phyloP scores from a whole-genome alignment of 169 alveolate species.

The Cryptosporidium parvum region DNA sequence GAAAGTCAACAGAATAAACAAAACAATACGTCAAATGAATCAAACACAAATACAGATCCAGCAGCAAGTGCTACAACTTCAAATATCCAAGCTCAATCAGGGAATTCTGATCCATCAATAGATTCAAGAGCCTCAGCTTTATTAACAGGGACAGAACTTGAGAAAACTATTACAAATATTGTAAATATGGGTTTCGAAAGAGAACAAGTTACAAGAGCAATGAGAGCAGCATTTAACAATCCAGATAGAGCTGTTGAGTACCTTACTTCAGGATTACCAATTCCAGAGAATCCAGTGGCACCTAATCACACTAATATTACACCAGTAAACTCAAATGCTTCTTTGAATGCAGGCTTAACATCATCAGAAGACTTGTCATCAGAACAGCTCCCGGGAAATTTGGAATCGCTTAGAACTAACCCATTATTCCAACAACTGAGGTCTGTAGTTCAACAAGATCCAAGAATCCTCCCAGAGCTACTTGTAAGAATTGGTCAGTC shows the following conservation, averaged over 20 bases:
- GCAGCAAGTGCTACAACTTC: conserved; percentile 22
- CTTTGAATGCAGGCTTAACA: conserved; percentile 45
- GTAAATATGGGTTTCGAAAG: conserved; percentile 93
- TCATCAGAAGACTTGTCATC: conserved; percentile 52
- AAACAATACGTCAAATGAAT: conserved; percentile 42
- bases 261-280: conserved; percentile 88
- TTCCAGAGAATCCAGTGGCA: conserved; percentile 76
- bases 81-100: conserved; percentile 49
- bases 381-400: conserved; percentile 42
- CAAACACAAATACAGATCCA: conserved; percentile 48
- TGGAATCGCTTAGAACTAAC: conserved; percentile 81
- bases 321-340: conserved; percentile 70
- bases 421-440: conserved; percentile 87
- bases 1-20: conserved; percentile 55
- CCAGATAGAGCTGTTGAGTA: conserved; percentile 97
- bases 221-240: conserved; percentile 94
- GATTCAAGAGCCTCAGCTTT: conserved; percentile 77
- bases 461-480: conserved; percentile 88
- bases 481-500: conserved; percentile 86
- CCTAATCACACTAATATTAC: conserved; percentile 74
- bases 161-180: conserved; percentile 83
- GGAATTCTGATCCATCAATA: conserved; percentile 57
- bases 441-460: conserved; percentile 89
- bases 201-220: conserved; percentile 88
- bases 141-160: conserved; percentile 83